Evolutionary conservation across 495 filamentous ascomycete species (phyloP).

Genomic region (Acidiella bohemica): DNA sequence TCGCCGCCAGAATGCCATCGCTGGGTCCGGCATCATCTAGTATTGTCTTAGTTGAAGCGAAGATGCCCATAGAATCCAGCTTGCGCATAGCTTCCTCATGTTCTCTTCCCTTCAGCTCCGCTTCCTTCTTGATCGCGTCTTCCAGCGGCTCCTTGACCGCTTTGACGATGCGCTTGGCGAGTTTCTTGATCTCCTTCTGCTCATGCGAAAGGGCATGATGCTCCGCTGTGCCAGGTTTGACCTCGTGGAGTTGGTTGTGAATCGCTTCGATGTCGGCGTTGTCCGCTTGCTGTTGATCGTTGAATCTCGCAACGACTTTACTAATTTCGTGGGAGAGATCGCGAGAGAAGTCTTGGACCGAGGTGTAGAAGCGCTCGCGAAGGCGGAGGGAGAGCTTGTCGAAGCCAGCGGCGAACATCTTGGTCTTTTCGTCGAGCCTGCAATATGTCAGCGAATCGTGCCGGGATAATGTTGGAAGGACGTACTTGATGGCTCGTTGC

Average conservation of each 20-base stretch:
- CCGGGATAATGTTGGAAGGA: background rate
- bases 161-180: constrained; percentile 75
- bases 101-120: constrained; percentile 55
- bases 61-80: constrained; percentile 50
- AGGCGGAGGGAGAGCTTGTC: constrained; percentile 48
- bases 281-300: constrained; percentile 45
- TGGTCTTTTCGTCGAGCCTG: constrained; percentile 58
- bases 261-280: constrained; percentile 40
- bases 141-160: constrained; percentile 64
- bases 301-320: constrained; percentile 1
- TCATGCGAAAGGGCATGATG: constrained; percentile 42
- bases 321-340: constrained; percentile 57
- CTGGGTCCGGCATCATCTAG: constrained; percentile 26
- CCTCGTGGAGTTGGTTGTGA: constrained; percentile 40
- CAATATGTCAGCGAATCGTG: constrained; percentile 28
- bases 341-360: constrained; percentile 55
- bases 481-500: constrained; percentile 55
- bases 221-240: constrained; percentile 29
- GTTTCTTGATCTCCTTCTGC: constrained; percentile 50
- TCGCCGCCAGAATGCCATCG: background rate
- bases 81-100: constrained; percentile 58
- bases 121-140: constrained; percentile 62
- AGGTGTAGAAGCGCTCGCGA: constrained; percentile 58
- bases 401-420: constrained; percentile 54
- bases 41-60: constrained; percentile 17